These are phyloP conservation scores for Elsinoe arachidis DNA, from an alignment of 2,329 filamentous ascomycete genomes.

Conservation along the genomic window DNA sequence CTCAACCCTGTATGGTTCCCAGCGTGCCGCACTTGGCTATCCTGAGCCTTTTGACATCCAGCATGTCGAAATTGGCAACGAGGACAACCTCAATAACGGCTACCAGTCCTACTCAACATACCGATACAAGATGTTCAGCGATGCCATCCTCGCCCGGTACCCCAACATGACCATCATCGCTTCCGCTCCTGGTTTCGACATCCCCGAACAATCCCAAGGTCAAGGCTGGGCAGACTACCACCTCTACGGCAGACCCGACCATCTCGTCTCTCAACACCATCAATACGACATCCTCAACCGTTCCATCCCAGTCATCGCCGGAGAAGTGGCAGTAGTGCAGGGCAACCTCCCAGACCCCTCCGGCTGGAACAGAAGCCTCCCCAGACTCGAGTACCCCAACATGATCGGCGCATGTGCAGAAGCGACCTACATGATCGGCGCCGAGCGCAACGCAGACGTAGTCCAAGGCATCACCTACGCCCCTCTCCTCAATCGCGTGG, in stretches of 20 bases:
- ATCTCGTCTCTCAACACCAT: slow-evolving; percentile 19
- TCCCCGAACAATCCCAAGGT: slow-evolving; percentile 17
- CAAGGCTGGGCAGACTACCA: slow-evolving; percentile 25
- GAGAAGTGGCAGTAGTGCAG: slow-evolving; percentile 46
- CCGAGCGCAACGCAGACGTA: slow-evolving; percentile 52
- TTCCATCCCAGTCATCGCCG: slow-evolving; percentile 29
- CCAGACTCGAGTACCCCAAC: slow-evolving; percentile 17
- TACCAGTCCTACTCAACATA: slow-evolving; percentile 33
- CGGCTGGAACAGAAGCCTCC: slow-evolving; percentile 27
- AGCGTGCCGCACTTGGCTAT: slow-evolving; percentile 52
- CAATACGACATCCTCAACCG: slow-evolving; percentile 36
- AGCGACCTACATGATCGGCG: slow-evolving; percentile 53
- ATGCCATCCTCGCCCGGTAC: slow-evolving; percentile 49
- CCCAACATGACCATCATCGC: slow-evolving; percentile 51
- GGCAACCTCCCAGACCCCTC: slow-evolving; percentile 40
- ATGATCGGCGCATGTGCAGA: slow-evolving; percentile 52
- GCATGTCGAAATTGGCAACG: slow-evolving; percentile 60
- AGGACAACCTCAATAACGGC: slow-evolving; percentile 51
- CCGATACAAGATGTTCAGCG: slow-evolving; percentile 51
- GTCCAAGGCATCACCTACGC: slow-evolving; percentile 45
- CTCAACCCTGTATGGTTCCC: slow-evolving; percentile 47
- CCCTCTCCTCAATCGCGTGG: slow-evolving; percentile 13
- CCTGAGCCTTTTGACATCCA: slow-evolving; percentile 52
- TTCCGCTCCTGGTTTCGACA: slow-evolving; percentile 30
- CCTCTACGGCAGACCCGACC: slow-evolving; percentile 24